Conservation (phyloP, 2,329 filamentous ascomycete species). For the Diaporthe longicolla region DNA sequence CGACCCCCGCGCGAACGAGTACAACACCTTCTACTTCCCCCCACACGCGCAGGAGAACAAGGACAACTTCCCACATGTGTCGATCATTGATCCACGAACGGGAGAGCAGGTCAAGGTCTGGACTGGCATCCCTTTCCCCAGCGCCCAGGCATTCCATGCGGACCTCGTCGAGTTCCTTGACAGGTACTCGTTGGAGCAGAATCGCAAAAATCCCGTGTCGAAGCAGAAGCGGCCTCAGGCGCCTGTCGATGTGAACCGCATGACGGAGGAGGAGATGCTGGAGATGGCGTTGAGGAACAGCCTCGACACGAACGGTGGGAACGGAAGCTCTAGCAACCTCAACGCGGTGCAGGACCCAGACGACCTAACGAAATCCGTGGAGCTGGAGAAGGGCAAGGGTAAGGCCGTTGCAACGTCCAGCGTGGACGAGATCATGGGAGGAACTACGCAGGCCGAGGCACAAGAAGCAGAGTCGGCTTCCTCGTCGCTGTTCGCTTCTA, state of each 20-base stretch:
- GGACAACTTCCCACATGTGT: slow-evolving; percentile 96
- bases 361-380: slow-evolving; percentile 80
- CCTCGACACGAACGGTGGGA: slow-evolving; percentile 68
- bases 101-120: slow-evolving; percentile 98
- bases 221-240: slow-evolving; percentile 77
- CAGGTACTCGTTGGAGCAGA: slow-evolving; percentile 88
- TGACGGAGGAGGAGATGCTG: slow-evolving; percentile 98
- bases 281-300: slow-evolving; percentile 94
- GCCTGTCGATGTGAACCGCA: slow-evolving; percentile 82
- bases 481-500: slow-evolving; percentile 73
- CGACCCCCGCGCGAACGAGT: slow-evolving; percentile 82
- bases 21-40: slow-evolving; percentile 90
- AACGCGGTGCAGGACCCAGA: slow-evolving; percentile 83
- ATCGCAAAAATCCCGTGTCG: slow-evolving; percentile 95
- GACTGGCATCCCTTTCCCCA: slow-evolving; percentile 86
- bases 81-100: slow-evolving; percentile 94
- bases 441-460: slow-evolving; percentile 49
- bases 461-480: slow-evolving; percentile 47
- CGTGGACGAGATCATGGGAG: slow-evolving; percentile 54
- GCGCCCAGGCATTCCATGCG: slow-evolving; percentile 85
- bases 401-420: slow-evolving; percentile 54
- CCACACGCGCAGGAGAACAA: slow-evolving; percentile 79
- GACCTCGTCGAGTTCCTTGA: slow-evolving; percentile 97
- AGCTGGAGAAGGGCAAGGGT: slow-evolving; percentile 67
- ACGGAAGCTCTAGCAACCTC: slow-evolving; percentile 49